Evolutionary conservation across 2,329 filamentous ascomycete species (phyloP), one percentile per base, ranked within the genome.

Genomic region (Apiospora aurea): DNA sequence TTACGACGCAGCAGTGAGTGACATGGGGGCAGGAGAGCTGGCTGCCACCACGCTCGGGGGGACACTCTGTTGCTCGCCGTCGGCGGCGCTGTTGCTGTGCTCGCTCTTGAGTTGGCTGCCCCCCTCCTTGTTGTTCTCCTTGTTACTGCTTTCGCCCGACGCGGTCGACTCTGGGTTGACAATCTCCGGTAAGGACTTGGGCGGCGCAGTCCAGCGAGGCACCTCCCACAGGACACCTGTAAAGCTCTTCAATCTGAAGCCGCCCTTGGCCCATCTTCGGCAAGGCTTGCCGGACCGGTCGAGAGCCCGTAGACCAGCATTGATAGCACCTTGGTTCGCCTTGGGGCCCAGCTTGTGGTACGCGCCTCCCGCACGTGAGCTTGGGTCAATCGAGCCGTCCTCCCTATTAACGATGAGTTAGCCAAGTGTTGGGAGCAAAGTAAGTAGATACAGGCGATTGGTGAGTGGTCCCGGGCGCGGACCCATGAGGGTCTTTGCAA

Each of bases 251-350:
- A 98, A 86, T 68, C 87, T 88, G 80, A 98, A 94, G 71, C 91
- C 89, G 75, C 94, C 94, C 82, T 92, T 94, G 80, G 91, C 87
- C 96, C 96, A 99, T 81, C 92, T 95, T 75, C 96, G 93, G 82
- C 95, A 98, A 13, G 96, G 95, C 79, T 96, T 93, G 76, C 96
- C 96, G 10, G 93, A 93, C 73, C 96, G 92, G 82, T 99, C 96
- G 75, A 99, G 93, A 16, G 96, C 96, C 71, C 96, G 94, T 69
- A 99, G 91, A 70, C 94, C 94, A 71, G 96, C 96, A 80, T 99
- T 99, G 87, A 99, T 99, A 73, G 96, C 96, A 75, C 96, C 96
- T 78, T 96, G 94, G 81, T 98, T 98, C 69, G 96, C 96, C 83
- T 98, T 98, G 76, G 96, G 96, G 4, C 96, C 96, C 38, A 98